Base-by-base conservation (phyloP, 495 filamentous ascomycete genomes). In the Neurospora sp. region DNA sequence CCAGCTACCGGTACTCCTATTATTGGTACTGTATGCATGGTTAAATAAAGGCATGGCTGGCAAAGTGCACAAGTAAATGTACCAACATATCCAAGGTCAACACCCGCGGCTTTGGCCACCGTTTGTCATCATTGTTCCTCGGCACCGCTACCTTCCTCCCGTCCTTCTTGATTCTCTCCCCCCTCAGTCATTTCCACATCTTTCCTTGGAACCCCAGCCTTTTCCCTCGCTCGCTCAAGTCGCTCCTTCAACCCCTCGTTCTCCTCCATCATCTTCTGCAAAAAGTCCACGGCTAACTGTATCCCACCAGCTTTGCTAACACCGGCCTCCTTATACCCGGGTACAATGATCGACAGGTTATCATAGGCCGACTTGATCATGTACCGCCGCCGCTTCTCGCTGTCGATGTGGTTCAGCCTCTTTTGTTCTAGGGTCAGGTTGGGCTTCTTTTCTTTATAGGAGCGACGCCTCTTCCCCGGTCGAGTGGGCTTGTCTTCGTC, bases 311-410 rank as follows among this genome's bases (percentile, higher is more conserved):
- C 92, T 81, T 95, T 96, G 81, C 91, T 95, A 61, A 92, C 90
- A 0, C 91, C 90, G 22, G 91, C 89, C 40, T 86, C 86, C 68
- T 84, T 86, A 6, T 96, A 81, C 16, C 87, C 88, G 0, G 94
- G 93, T 2, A 96, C 91, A 48, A 97, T 82, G 5, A 86, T 83
- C 69, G 86, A 84, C 4, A 97, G 82, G 59, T 93, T 89, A 16
- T 92, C 89, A 71, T 93, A 97, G 0, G 91, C 92, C 74, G 91
- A 85, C 76, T 91, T 88, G 76, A 97, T 96, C 27, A 91, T 82
- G 39, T 91, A 90, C 70, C 94, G 87, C 59, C 94, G 88, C 79
- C 94, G 94, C 80, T 96, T 91, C 80, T 98, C 94, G 42, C 93
- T 96, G 69, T 88, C 85, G 76, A 97, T 96, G 79, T 97, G 94